Conservation (phyloP, 192 early-diverging fungal genomes). For the Pilobolus umbonatus region DNA sequence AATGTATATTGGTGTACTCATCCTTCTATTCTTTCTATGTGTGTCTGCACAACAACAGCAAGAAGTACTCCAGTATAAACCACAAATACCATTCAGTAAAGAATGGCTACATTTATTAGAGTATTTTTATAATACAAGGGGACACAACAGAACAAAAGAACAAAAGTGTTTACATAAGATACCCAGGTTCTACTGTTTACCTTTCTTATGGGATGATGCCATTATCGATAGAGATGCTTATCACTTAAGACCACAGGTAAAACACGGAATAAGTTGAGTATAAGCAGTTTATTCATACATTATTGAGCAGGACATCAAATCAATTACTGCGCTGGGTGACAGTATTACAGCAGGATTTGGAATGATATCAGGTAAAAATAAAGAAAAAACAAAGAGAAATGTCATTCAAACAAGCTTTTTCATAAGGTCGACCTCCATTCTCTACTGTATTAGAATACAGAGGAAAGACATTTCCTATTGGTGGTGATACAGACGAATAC, state of each 20-base stretch:
- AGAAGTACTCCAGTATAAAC: too few species aligned
- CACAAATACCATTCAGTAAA: slow-evolving; percentile 36
- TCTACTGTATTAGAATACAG: slow-evolving; percentile 44
- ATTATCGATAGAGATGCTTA: slow-evolving; percentile 34
- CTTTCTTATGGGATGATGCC: slow-evolving; percentile 34
- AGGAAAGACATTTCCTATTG: slow-evolving; percentile 49
- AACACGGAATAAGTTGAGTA: background rate
- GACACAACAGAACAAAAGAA: slow-evolving; percentile 27
- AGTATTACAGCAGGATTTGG: slow-evolving; percentile 55
- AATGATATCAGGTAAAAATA: slow-evolving; percentile 39
- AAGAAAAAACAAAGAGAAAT: background rate
- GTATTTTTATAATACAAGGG: slow-evolving; percentile 37
- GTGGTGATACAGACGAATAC: slow-evolving; percentile 45
- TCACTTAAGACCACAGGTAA: slow-evolving; percentile 46
- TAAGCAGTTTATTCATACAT: background rate
- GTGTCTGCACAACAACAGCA: too few species aligned
- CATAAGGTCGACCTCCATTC: slow-evolving; percentile 42
- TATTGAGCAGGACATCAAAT: slow-evolving; percentile 51
- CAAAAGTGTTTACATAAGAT: slow-evolving; percentile 32
- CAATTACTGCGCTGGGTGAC: slow-evolving; percentile 46
- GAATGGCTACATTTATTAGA: slow-evolving; percentile 43
- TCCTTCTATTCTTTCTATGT: too few species aligned
- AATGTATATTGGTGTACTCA: too few species aligned
- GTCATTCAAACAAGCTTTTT: too few species aligned
- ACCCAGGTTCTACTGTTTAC: slow-evolving; percentile 34